Evolutionary conservation across 768 basidiomycete genomes (phyloP).

Genomic region (Nidularia sp.): DNA sequence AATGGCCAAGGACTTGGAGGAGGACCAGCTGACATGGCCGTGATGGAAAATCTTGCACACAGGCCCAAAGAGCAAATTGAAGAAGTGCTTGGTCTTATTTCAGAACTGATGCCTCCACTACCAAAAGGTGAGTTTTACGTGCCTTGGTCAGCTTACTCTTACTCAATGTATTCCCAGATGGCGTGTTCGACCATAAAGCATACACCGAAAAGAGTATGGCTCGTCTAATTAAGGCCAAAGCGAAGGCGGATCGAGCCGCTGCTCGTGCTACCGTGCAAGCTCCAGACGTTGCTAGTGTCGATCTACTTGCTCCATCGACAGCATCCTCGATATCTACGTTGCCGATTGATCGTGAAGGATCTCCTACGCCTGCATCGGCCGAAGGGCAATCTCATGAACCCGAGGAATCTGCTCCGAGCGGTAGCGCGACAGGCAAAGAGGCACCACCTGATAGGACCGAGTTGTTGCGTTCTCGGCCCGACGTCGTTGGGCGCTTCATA

Average conservation of each 20-base stretch:
- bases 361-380: slow-evolving; percentile 14
- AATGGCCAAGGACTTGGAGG: slow-evolving; percentile 81
- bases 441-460: slow-evolving; percentile 59
- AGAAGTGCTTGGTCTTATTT: slow-evolving; percentile 84
- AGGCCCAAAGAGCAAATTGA: slow-evolving; percentile 97
- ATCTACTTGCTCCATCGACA: slow-evolving; percentile 13
- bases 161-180: slow-evolving; percentile 49
- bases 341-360: slow-evolving; percentile 20
- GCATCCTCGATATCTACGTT: slow-evolving; percentile 20
- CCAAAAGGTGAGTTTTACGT: slow-evolving; percentile 64
- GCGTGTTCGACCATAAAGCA: slow-evolving; percentile 88
- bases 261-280: slow-evolving; percentile 52
- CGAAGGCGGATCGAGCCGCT: slow-evolving; percentile 75
- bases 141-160: slow-evolving; percentile 1
- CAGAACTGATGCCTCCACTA: slow-evolving; percentile 89
- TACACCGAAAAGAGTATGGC: slow-evolving; percentile 86
- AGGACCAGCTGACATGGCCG: slow-evolving; percentile 92
- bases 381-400: slow-evolving; percentile 31
- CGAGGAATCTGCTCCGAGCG: slow-evolving; percentile 33
- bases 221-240: slow-evolving; percentile 75
- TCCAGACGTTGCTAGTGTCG: slow-evolving; percentile 14
- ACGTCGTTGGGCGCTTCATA: slow-evolving; percentile 83
- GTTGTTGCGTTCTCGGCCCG: slow-evolving; percentile 67
- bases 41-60: slow-evolving; percentile 96
- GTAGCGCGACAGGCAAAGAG: slow-evolving; percentile 29